Evolutionary conservation across 2,329 filamentous ascomycete species (phyloP).

Genomic region (Coniosporium tulheliwenetii): DNA sequence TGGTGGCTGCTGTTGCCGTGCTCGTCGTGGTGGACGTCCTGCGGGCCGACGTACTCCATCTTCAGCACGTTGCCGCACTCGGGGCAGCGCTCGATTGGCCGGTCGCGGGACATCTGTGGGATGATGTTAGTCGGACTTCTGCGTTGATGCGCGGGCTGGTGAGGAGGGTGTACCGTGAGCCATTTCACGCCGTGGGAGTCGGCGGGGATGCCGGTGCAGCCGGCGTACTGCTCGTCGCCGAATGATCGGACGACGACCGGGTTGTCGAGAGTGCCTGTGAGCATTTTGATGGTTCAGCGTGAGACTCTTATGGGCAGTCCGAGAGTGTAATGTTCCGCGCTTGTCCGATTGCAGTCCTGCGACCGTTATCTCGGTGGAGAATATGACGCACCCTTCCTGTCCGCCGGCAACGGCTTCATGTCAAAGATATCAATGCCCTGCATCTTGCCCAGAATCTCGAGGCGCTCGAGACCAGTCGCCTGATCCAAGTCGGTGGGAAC

Average conservation of each 20-base stretch:
- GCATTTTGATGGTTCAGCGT: background rate
- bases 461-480: slow-evolving; percentile 90
- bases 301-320: background rate
- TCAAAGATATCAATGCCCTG: slow-evolving; percentile 96
- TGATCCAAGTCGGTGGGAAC: slow-evolving; percentile 92
- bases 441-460: slow-evolving; percentile 99
- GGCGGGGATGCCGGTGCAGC: slow-evolving; percentile 86
- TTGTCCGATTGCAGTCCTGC: too few relatives aligned
- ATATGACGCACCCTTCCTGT: slow-evolving; percentile 53
- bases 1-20: slow-evolving; percentile 23
- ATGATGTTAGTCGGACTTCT: background rate
- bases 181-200: slow-evolving; percentile 86
- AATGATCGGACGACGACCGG: slow-evolving; percentile 83
- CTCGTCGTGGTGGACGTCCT: slow-evolving; percentile 54
- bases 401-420: slow-evolving; percentile 90
- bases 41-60: slow-evolving; percentile 87
- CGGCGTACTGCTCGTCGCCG: slow-evolving; percentile 90
- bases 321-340: too few relatives aligned
- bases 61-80: slow-evolving; percentile 96
- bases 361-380: too few relatives aligned
- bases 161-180: slow-evolving; percentile 54
- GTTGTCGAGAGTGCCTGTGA: slow-evolving; percentile 66
- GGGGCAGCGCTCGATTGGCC: slow-evolving; percentile 85
- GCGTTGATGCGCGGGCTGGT: background rate
- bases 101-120: slow-evolving; percentile 65